These are phyloP conservation scores for Coprinopsis strossmayeri DNA, from an alignment of 768 basidiomycete genomes.

Conservation along the genomic window DNA sequence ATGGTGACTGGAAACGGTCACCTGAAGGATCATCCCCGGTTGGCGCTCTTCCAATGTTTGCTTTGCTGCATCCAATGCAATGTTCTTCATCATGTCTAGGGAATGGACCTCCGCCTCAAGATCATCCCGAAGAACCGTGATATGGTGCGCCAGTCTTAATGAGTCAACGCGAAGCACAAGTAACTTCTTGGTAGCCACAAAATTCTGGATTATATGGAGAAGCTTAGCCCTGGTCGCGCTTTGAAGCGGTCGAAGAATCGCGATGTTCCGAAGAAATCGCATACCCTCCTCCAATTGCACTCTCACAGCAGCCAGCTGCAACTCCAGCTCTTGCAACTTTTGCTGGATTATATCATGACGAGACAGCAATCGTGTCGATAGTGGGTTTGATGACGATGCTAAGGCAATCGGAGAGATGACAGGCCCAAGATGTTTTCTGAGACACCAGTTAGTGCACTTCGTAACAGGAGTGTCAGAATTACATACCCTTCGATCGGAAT, in stretches of 20 bases:
- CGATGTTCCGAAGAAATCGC: slow-evolving; percentile 74
- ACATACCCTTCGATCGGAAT: slow-evolving; percentile 24
- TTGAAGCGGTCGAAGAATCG: slow-evolving; percentile 83
- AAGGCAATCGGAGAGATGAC: too few relatives aligned
- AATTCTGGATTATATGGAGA: slow-evolving; percentile 42
- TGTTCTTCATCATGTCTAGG: slow-evolving; percentile 57
- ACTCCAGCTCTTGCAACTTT: slow-evolving; percentile 62
- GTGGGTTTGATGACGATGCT: not conserved
- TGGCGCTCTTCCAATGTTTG: slow-evolving; percentile 49
- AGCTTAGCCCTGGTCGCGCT: slow-evolving; percentile 77
- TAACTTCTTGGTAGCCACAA: slow-evolving; percentile 55
- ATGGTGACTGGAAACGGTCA: too few relatives aligned
- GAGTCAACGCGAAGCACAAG: slow-evolving; percentile 66
- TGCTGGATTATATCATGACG: slow-evolving; percentile 49
- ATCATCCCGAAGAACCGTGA: slow-evolving; percentile 67
- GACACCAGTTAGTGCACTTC: not conserved
- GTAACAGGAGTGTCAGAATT: slow-evolving; percentile 9
- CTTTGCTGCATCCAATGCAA: slow-evolving; percentile 71
- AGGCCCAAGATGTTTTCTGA: not conserved
- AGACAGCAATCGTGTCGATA: not conserved
- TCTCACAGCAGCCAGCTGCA: slow-evolving; percentile 45
- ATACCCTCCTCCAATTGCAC: slow-evolving; percentile 61
- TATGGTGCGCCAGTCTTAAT: slow-evolving; percentile 67
- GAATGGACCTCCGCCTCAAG: slow-evolving; percentile 63
- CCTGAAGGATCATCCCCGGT: too few relatives aligned